Evolutionary conservation across 306 rosid genomes (phyloP).

Genomic region (Neltuma alba): DNA sequence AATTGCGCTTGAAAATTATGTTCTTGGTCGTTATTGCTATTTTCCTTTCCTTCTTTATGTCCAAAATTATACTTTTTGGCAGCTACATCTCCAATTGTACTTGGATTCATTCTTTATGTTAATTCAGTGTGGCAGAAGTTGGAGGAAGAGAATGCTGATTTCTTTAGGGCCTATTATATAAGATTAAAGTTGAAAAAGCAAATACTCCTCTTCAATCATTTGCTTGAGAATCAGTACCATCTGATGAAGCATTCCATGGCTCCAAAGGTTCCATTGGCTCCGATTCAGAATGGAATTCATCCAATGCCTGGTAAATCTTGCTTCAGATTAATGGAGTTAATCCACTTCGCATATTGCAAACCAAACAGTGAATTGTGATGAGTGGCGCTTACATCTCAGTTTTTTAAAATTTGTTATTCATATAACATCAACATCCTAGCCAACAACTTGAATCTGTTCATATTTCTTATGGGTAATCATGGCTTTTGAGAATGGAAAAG

Average conservation of each 20-base stretch:
- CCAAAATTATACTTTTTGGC: not conserved
- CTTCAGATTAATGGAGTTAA: slow-evolving; percentile 27
- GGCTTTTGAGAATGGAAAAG: not conserved
- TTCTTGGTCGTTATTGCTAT: not conserved
- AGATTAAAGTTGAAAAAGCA: slow-evolving; percentile 92
- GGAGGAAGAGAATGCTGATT: slow-evolving; percentile 97
- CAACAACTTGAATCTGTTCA: not conserved
- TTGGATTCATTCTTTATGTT: slow-evolving; percentile 25
- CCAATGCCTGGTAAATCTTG: slow-evolving; percentile 85
- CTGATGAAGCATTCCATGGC: slow-evolving; percentile 75
- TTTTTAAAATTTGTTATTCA: not conserved
- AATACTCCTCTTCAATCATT: slow-evolving; percentile 78
- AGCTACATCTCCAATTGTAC: slow-evolving; percentile 23
- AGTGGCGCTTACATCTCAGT: not conserved
- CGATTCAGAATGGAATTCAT: slow-evolving; percentile 94
- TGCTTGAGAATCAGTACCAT: slow-evolving; percentile 86
- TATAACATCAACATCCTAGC: slow-evolving; percentile 13
- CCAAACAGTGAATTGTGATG: slow-evolving; percentile 14
- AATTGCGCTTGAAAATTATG: not conserved
- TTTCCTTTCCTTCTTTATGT: not conserved
- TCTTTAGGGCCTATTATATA: slow-evolving; percentile 90
- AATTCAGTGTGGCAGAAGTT: slow-evolving; percentile 94
- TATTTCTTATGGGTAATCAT: not conserved
- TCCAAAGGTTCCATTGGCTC: slow-evolving; percentile 89
- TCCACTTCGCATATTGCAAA: not conserved